phyloP scores from a whole-genome alignment of 1,284 basidiomycete genomes.

The Farysia itapuensis region DNA sequence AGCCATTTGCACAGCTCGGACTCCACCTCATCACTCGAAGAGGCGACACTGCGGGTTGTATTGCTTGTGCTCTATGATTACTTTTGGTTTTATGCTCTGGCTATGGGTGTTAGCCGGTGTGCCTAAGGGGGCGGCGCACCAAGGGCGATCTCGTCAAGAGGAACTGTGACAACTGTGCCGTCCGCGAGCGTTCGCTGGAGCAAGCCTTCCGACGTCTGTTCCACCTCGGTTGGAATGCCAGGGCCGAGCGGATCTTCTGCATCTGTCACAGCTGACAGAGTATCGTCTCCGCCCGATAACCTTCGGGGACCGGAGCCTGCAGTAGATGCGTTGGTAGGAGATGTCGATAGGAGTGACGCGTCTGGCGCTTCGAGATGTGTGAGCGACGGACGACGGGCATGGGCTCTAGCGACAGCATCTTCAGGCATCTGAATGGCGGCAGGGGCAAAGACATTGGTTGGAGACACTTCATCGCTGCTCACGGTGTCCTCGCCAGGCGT shows the following conservation, averaged over 20 bases:
- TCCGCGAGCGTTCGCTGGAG: constrained; percentile 49
- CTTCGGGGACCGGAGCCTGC: neutral
- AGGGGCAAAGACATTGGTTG: constrained; percentile 26
- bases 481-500: constrained; percentile 1
- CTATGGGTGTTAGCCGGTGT: too few relatives aligned
- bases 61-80: too few relatives aligned
- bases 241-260: constrained; percentile 40
- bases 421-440: constrained; percentile 8
- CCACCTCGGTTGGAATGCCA: constrained; percentile 27
- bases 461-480: constrained; percentile 7
- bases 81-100: too few relatives aligned
- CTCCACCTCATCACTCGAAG: too few relatives aligned
- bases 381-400: constrained; percentile 35
- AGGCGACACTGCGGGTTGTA: too few relatives aligned
- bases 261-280: constrained; percentile 24
- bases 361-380: constrained; percentile 23
- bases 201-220: constrained; percentile 37
- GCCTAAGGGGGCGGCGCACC: constrained; percentile 3
- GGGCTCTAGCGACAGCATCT: constrained; percentile 28
- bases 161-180: constrained; percentile 48
- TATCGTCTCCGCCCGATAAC: constrained; percentile 1
- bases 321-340: neutral
- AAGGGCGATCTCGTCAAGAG: constrained; percentile 55
- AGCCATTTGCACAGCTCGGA: too few relatives aligned
- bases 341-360: neutral